Evolutionary conservation across 2,329 filamentous ascomycete genomes (phyloP), one percentile per base, ranked within the genome.

Genomic region (Sphaerulina musiva): DNA sequence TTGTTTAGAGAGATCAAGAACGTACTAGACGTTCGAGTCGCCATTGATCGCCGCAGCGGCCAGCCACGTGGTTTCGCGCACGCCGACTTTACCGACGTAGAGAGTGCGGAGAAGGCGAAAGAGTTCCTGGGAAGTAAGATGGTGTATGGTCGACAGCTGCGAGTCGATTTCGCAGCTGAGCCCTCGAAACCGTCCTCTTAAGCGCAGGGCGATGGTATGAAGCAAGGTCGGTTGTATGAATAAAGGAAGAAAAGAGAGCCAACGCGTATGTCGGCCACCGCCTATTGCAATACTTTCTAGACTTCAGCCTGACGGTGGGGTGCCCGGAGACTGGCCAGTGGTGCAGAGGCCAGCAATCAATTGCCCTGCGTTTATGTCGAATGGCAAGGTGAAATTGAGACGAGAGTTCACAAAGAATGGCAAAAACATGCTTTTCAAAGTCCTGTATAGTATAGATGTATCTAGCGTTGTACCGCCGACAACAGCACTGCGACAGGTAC

Each of bases 51-150:
- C 64, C 79, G 83, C 60, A 90, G 87, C 6, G 89, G 89, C 44
- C 85, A 87, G 73, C 86, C 87, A 38, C 80, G 87, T 69, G 90
- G 90, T 58, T 95, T 93, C 68, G 87, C 85, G 17, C 89, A 95
- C 68, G 86, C 85, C 46, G 88, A 95, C 67, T 95, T 95, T 70
- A 66, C 79, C 42, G 81, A 87, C 62, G 68, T 84, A 39, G 78
- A 83, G 58, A 82, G 81, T 58, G 87, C 89, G n/a, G 64, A 73
- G 51, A 74, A 73, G 58, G 89, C 81, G 0, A 74, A 74, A 63
- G 78, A 82, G 51, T 61, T 75, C 11, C 74, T 95, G 39, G 60
- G 70, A 49, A 71, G 73, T 20, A 80, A 81, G 70, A 70, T 74
- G 46, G 73, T 91, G n/a, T 84, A 84, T 63, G 84, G 84, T 41